phyloP scores from a whole-genome alignment of 345 rosid species.

The Brassica juncea region DNA sequence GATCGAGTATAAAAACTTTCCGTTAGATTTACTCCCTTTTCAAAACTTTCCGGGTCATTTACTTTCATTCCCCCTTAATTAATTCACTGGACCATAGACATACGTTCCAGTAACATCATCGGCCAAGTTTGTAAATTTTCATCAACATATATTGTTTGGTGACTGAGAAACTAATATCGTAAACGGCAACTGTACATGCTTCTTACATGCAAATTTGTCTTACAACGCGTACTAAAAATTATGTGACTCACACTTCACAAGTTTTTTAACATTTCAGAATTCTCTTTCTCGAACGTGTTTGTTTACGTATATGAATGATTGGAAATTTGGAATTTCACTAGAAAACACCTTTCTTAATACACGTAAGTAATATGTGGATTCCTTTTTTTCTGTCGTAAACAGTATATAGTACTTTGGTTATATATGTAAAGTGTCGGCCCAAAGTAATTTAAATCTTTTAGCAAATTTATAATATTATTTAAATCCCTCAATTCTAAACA shows the following conservation, averaged over 20 bases:
- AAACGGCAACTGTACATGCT: slow-evolving; percentile 10
- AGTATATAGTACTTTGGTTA: slow-evolving; percentile 5
- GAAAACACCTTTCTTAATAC: slow-evolving; percentile 2
- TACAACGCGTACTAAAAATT: background rate
- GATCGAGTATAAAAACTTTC: background rate
- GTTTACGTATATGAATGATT: slow-evolving; percentile 2
- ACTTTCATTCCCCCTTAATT: background rate
- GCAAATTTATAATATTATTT: background rate
- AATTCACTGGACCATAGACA: background rate
- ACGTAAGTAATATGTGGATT: slow-evolving; percentile 27
- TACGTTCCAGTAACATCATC: slow-evolving; percentile 1
- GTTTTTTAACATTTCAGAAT: background rate
- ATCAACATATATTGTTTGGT: slow-evolving; percentile 11
- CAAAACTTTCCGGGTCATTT: background rate
- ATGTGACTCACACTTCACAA: background rate
- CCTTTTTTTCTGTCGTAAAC: slow-evolving; percentile 9
- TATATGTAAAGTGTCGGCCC: background rate
- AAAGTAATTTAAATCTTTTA: background rate
- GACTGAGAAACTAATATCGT: slow-evolving; percentile 14
- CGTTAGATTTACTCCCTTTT: background rate
- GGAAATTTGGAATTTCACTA: background rate
- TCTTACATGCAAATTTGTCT: slow-evolving; percentile 14
- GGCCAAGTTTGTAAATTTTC: background rate
- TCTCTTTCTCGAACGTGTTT: slow-evolving; percentile 5
- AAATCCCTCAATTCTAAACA: too few relatives aligned